phyloP scores from a whole-genome alignment of 306 rosid species.

The Vigna trinervia region DNA sequence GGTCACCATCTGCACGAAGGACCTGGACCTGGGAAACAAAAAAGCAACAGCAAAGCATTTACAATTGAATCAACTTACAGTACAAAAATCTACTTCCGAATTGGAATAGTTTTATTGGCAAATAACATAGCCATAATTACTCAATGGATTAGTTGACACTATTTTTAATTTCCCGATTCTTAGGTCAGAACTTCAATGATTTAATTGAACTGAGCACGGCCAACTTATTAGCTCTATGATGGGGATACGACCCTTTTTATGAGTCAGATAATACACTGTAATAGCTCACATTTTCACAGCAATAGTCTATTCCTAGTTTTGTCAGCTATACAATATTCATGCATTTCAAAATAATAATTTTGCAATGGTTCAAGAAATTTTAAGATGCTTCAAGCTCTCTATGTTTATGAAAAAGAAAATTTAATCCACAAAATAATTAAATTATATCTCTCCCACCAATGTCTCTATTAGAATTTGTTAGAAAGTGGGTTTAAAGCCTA shows the following conservation, averaged over 20 bases:
- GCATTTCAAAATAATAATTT: neutral
- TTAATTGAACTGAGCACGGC: neutral
- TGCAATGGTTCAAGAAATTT: neutral
- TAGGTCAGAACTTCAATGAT: neutral
- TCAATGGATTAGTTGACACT: neutral
- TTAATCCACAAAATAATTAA: neutral
- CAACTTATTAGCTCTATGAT: neutral
- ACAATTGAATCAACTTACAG: constrained; percentile 1
- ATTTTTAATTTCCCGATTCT: constrained; percentile 1
- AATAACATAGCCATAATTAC: constrained; percentile 18
- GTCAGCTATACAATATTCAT: neutral
- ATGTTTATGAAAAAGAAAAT: neutral
- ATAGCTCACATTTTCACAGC: neutral
- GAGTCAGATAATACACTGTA: neutral
- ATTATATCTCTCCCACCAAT: neutral
- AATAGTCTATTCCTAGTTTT: neutral
- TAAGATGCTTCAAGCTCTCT: neutral
- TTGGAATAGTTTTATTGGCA: constrained; percentile 9
- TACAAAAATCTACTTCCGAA: constrained; percentile 6
- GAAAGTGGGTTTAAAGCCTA: too few relatives aligned
- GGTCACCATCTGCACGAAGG: constrained; percentile 65
- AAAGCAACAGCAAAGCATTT: constrained; percentile 16
- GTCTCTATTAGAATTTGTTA: neutral
- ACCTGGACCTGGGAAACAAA: constrained; percentile 70
- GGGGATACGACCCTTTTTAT: neutral